These are phyloP conservation scores for Flaveria trinervia DNA, from an alignment of 129 eudicot species.

Conservation along the genomic window DNA sequence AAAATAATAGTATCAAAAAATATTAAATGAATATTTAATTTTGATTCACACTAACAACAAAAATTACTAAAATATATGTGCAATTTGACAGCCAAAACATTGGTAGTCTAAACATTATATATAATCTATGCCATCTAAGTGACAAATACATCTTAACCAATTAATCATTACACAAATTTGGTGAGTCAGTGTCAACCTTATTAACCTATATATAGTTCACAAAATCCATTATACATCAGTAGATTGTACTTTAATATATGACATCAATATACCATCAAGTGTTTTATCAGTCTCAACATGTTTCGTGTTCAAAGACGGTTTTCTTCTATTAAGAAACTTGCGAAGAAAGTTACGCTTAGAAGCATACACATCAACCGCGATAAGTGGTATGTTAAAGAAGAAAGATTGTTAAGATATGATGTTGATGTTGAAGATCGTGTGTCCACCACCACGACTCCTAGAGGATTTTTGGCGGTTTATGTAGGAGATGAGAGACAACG, in stretches of 20 bases:
- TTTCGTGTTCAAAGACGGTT: constrained; percentile 5
- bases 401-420: constrained; percentile 5
- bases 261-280: constrained; percentile 15
- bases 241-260: constrained; percentile 15
- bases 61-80: neutral
- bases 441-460: constrained; percentile 40
- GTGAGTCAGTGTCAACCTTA: constrained; percentile 20
- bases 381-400: constrained; percentile 11
- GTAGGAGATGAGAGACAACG: constrained; percentile 71
- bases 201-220: constrained; percentile 30
- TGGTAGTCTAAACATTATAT: constrained; percentile 24
- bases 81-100: constrained; percentile 30
- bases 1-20: neutral
- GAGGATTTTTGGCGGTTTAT: constrained; percentile 66
- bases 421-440: constrained; percentile 9
- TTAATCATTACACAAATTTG: constrained; percentile 28
- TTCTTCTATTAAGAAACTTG: constrained; percentile 23
- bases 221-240: constrained; percentile 4
- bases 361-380: constrained; percentile 2
- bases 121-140: constrained; percentile 32
- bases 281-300: constrained; percentile 12
- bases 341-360: constrained; percentile 21
- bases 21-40: neutral
- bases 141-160: constrained; percentile 40
- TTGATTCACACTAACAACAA: constrained; percentile 33